phyloP scores from a whole-genome alignment of 225 moss, liverwort and hornwort species.

The Pseudoscleropodium purum region DNA sequence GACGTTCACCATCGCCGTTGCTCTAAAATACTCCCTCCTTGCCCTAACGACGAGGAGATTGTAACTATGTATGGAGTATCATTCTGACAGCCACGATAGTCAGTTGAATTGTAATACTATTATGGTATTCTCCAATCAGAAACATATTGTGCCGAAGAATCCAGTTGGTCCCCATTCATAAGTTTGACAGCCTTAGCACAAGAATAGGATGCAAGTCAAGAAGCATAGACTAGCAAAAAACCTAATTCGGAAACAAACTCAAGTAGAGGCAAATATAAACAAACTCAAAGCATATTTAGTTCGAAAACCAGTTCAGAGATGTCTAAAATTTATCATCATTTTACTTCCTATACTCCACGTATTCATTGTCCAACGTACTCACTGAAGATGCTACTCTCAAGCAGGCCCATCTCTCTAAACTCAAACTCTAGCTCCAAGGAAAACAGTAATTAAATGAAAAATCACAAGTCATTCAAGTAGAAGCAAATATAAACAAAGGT shows the following conservation, averaged over 20 bases:
- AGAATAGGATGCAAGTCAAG: background rate
- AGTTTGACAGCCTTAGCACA: background rate
- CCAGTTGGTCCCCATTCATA: background rate
- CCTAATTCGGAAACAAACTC: background rate
- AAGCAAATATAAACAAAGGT: background rate
- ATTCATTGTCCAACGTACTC: background rate
- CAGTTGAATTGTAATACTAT: background rate
- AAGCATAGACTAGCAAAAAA: background rate
- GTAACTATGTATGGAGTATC: too few relatives aligned
- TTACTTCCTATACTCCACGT: too few relatives aligned
- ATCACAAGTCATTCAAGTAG: background rate
- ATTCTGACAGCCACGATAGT: background rate
- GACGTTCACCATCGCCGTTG: background rate
- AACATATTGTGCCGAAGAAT: background rate
- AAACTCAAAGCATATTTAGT: background rate
- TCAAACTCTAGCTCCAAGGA: background rate
- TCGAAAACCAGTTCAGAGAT: background rate
- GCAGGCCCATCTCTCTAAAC: background rate
- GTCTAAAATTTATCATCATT: background rate
- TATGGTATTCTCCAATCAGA: background rate
- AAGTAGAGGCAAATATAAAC: background rate
- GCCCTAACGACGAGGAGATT: too few relatives aligned
- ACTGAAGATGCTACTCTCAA: background rate
- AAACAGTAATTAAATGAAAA: background rate
- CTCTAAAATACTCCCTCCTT: too few relatives aligned